Base-by-base conservation (phyloP, 495 filamentous ascomycete species). In the Chaetomium fimeti region DNA sequence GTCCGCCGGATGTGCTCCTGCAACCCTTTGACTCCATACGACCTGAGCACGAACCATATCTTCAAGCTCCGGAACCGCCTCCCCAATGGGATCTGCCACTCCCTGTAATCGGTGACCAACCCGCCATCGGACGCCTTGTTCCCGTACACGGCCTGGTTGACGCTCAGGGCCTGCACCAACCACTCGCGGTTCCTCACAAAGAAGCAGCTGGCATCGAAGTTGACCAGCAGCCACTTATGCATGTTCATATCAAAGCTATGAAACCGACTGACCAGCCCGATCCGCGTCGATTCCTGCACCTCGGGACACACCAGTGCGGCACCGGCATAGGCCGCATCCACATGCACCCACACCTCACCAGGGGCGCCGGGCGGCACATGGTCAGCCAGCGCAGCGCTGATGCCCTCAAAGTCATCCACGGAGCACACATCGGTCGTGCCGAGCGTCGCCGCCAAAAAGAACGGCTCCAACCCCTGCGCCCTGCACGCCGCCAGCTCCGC, bases 201-300 rank as follows among this genome's bases (percentile, higher is more conserved):
- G 22, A 96, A 81, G 64, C 88, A 88, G 64, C 88, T 91, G 24
- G 91, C 91, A 77, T 98, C 94, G 70, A 98, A 97, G 77, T 96
- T 96, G 48, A 91, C 91, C 16, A 97, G 84, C 43, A 97, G 82
- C 93, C 94, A 97, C 79, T 98, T 98, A 80, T 97, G 94, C 89
- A 97, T 89, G 77, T 98, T 98, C 79, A 91, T 86, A 72, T 97
- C 85, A 80, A 94, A 97, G 70, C 88, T 91, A 76, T 97, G 92
- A 63, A 96, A 91, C 2, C 78, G 72, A 12, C 74, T 75, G 55
- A 96, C 85, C 8, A 83, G 76, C 48, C 80, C 71, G 82, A 70
- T 90, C 80, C 65, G 28, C n/a, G 57, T 63, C 9, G 55, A 24
- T 28, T 54, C 47, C 66, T 91, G 87, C 72, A 88, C 91, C 70